Conservation (phyloP, 23 red algal genomes). For the Pyropia yezoensis region DNA sequence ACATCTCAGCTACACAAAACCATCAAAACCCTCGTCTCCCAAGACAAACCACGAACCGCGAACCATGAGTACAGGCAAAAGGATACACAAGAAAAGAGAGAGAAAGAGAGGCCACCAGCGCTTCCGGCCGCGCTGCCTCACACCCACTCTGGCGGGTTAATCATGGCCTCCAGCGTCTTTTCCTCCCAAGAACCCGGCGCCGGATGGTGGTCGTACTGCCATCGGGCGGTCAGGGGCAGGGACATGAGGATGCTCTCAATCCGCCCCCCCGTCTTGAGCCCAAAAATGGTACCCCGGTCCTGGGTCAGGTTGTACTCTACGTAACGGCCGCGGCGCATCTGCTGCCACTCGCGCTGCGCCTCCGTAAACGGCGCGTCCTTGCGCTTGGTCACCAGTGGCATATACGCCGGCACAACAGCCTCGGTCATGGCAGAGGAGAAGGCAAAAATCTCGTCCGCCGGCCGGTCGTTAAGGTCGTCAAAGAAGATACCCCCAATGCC, state of each 20-base stretch:
- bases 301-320: slow-evolving; percentile 98
- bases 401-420: slow-evolving; percentile 66
- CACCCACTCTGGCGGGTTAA: slow-evolving; percentile 84
- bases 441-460: slow-evolving; percentile 51
- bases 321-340: slow-evolving; percentile 87
- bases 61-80: no score
- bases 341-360: slow-evolving; percentile 86
- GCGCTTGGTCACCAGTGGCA: slow-evolving; percentile 71
- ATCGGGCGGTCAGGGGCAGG: slow-evolving; percentile 82
- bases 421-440: slow-evolving; percentile 66
- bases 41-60: no score
- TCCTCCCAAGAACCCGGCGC: slow-evolving; percentile 80
- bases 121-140: not conserved
- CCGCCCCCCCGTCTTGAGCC: slow-evolving; percentile 96
- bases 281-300: slow-evolving; percentile 96
- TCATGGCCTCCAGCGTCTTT: slow-evolving; percentile 60
- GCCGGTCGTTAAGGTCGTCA: slow-evolving; percentile 87
- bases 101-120: no score
- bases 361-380: slow-evolving; percentile 76
- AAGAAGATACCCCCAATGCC: slow-evolving; percentile 98
- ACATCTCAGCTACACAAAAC: no score
- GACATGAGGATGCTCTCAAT: slow-evolving; percentile 99
- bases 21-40: no score
- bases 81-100: no score
- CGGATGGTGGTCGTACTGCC: slow-evolving; percentile 85